Conservation (phyloP, 305 asterid genomes). For the Fraxinus nigra region DNA sequence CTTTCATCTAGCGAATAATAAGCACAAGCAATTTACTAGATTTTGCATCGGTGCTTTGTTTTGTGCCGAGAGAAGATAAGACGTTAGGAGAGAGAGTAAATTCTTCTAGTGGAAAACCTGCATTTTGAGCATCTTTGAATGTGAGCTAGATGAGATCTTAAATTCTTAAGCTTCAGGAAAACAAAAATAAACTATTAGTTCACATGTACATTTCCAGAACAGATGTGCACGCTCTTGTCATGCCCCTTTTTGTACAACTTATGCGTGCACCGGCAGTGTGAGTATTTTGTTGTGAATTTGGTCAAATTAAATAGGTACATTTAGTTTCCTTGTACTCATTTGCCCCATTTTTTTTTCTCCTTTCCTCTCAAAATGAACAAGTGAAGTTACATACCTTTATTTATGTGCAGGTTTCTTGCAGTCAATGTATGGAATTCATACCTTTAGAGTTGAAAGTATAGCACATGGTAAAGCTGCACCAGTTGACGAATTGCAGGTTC, state of each 20-base stretch:
- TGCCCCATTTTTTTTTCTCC: background rate
- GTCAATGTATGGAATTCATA: slow-evolving; percentile 57
- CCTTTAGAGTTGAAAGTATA: slow-evolving; percentile 64
- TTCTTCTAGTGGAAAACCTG: background rate
- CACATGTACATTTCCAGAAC: slow-evolving; percentile 1
- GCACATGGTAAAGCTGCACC: slow-evolving; percentile 66
- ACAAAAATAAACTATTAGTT: background rate
- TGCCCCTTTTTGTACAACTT: background rate
- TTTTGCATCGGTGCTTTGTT: background rate
- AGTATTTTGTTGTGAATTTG: background rate
- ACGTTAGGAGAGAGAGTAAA: background rate
- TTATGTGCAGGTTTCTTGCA: slow-evolving; percentile 59
- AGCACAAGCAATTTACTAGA: background rate
- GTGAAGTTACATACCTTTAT: background rate
- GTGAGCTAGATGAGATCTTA: background rate
- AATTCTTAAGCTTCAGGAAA: background rate
- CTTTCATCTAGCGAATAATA: background rate
- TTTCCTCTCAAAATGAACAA: background rate
- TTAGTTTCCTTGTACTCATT: slow-evolving; percentile 16
- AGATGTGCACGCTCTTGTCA: background rate
- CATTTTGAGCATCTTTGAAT: background rate
- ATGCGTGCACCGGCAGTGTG: background rate
- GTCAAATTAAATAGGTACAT: background rate
- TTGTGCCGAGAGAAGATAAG: background rate
- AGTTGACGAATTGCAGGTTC: slow-evolving; percentile 66